Conservation (phyloP, 1,139 yeast genomes). For the Suhomyces guaymorum region DNA sequence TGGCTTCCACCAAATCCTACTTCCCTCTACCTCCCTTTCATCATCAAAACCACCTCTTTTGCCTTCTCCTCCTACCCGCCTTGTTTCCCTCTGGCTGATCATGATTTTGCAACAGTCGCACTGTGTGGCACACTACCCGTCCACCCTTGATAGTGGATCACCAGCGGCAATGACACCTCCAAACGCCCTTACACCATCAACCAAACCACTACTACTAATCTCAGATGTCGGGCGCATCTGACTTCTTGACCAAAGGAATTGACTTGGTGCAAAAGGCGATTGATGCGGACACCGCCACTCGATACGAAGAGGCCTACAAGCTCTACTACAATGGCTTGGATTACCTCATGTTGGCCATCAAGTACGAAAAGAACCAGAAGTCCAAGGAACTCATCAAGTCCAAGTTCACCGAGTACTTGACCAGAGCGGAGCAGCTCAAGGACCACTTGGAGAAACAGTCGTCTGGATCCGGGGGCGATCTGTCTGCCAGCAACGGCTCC, state of each 20-base stretch:
- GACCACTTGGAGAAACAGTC: slow-evolving; percentile 75
- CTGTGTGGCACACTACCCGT: slow-evolving; percentile 1
- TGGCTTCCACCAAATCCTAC: no score
- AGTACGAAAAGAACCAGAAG: slow-evolving; percentile 89
- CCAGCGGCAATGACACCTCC: not conserved
- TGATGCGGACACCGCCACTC: slow-evolving; percentile 88
- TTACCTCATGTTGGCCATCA: slow-evolving; percentile 91
- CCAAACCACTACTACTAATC: not conserved
- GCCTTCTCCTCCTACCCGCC: not conserved
- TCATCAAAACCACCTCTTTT: no score
- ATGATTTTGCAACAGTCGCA: not conserved
- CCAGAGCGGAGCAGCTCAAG: slow-evolving; percentile 92
- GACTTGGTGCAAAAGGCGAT: slow-evolving; percentile 93
- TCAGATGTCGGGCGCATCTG: slow-evolving; percentile 54
- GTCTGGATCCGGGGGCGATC: slow-evolving; percentile 49
- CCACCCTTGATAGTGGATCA: slow-evolving; percentile 1
- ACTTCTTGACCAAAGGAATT: slow-evolving; percentile 88
- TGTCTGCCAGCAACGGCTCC: slow-evolving; percentile 52
- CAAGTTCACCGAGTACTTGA: slow-evolving; percentile 86
- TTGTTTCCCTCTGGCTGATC: no score
- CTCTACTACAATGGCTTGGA: slow-evolving; percentile 92
- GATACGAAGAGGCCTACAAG: slow-evolving; percentile 92
- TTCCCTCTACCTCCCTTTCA: no score
- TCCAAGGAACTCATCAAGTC: slow-evolving; percentile 87
- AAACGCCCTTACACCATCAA: not conserved